These are phyloP conservation scores for Teunomyces atbi DNA, from an alignment of 805 yeast species.

Conservation along the genomic window DNA sequence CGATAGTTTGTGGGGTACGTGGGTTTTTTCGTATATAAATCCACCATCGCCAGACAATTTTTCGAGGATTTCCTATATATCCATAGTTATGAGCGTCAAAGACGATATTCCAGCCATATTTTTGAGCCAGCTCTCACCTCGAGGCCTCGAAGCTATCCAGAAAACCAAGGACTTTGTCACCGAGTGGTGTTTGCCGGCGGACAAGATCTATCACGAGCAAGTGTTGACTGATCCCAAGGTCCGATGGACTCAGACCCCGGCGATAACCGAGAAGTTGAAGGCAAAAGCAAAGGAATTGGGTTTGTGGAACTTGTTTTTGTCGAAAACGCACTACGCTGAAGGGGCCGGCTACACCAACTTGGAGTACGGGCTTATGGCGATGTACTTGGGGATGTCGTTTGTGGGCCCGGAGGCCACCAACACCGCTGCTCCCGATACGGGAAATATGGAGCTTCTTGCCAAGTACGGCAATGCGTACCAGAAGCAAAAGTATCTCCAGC, in stretches of 20 bases:
- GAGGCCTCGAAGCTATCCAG: constrained; percentile 38
- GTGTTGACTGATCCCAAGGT: constrained; percentile 35
- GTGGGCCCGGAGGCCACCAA: constrained; percentile 61
- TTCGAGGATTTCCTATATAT: not conserved
- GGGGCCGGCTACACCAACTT: constrained; percentile 60
- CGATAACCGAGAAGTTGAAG: constrained; percentile 51
- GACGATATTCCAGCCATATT: constrained; percentile 44
- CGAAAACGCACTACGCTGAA: constrained; percentile 41
- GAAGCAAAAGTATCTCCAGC: constrained; percentile 47
- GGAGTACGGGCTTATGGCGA: constrained; percentile 67
- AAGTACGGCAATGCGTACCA: constrained; percentile 40
- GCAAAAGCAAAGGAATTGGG: constrained; percentile 51
- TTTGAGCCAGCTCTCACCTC: constrained; percentile 33
- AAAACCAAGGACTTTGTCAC: constrained; percentile 51
- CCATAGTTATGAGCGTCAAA: constrained; percentile 13
- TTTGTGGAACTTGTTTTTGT: constrained; percentile 60
- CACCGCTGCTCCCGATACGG: constrained; percentile 63
- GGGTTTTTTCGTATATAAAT: not conserved
- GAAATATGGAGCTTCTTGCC: constrained; percentile 54
- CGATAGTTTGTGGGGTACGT: not conserved
- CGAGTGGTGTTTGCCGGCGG: constrained; percentile 57
- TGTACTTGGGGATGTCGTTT: constrained; percentile 53
- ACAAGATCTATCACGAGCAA: constrained; percentile 41
- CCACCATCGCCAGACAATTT: not conserved
- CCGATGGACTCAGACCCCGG: constrained; percentile 50